A percentile compares a stretch with the other conserved stretches of the same genome.
Evolutionary conservation across 1,139 yeast species (phyloP).

Genomic region (Lodderomyces metapsilosis): DNA sequence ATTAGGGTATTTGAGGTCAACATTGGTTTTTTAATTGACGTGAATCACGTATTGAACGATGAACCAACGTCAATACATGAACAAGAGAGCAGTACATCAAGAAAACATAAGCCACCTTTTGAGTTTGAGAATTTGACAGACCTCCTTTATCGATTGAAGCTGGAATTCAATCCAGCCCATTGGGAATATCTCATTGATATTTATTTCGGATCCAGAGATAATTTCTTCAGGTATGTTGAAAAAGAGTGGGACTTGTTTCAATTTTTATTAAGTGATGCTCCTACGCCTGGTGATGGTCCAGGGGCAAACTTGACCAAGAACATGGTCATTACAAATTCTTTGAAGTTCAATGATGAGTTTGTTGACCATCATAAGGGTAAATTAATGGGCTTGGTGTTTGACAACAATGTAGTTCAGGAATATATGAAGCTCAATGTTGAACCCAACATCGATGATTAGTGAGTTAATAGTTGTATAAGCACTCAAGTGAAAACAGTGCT

Average conservation of each 20-base stretch:
- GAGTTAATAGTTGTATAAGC: neutral
- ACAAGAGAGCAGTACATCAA: neutral
- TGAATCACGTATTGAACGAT: conserved; percentile 11
- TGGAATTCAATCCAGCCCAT: conserved; percentile 10
- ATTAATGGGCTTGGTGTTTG: conserved; percentile 25
- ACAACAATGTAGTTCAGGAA: conserved; percentile 21
- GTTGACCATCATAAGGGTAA: conserved; percentile 17
- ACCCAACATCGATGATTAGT: conserved; percentile 15
- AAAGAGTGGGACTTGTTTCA: conserved; percentile 29
- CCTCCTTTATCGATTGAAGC: conserved; percentile 11
- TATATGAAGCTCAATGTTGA: conserved; percentile 27
- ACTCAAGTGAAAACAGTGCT: no score
- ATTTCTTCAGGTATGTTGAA: conserved; percentile 24
- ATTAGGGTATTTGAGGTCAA: conserved; percentile 10
- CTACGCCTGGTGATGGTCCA: neutral
- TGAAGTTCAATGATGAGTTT: conserved; percentile 22
- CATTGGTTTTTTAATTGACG: conserved; percentile 11
- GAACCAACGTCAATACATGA: neutral
- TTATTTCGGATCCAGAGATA: conserved; percentile 33
- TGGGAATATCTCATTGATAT: conserved; percentile 21
- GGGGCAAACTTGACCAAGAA: conserved; percentile 1
- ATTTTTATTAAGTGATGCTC: conserved; percentile 17
- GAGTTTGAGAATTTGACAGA: conserved; percentile 10
- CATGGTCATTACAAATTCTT: conserved; percentile 19
- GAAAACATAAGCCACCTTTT: conserved; percentile 1